A percentile compares a stretch with the other conserved stretches of the same genome.
These are phyloP conservation scores for Cercis canadensis DNA, from an alignment of 306 rosid species.

Conservation along the genomic window DNA sequence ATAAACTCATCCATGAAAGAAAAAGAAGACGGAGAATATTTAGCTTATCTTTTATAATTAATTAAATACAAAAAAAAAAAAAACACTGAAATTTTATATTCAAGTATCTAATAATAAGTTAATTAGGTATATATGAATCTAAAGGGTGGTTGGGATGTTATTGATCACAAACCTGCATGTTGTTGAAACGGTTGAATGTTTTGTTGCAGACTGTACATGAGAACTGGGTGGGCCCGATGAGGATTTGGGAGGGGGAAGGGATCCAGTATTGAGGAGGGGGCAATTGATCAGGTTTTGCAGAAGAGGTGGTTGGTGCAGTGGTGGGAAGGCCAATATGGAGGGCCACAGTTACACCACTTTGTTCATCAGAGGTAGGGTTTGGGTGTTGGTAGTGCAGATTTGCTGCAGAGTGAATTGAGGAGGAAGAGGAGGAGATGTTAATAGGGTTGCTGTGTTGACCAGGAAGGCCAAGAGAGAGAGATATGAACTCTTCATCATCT, in stretches of 20 bases:
- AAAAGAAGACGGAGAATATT: too few relatives aligned
- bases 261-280: conserved; percentile 61
- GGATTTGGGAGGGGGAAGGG: conserved; percentile 75
- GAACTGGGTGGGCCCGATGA: conserved; percentile 74
- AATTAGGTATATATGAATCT: too few relatives aligned
- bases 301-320: background rate
- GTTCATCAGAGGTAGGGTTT: conserved; percentile 40
- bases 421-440: conserved; percentile 3
- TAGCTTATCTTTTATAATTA: too few relatives aligned
- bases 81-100: background rate
- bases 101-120: background rate
- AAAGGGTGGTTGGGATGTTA: too few relatives aligned
- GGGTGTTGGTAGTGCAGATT: background rate
- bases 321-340: conserved; percentile 65
- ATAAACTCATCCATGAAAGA: background rate
- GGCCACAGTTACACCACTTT: conserved; percentile 54
- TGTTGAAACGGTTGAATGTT: conserved; percentile 78
- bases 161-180: conserved; percentile 65
- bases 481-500: conserved; percentile 55
- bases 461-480: conserved; percentile 69
- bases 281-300: conserved; percentile 13
- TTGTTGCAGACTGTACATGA: conserved; percentile 76
- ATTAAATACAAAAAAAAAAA: too few relatives aligned
- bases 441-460: conserved; percentile 35
- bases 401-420: conserved; percentile 1